Base-by-base conservation (phyloP, 345 rosid species). In the Viola odorata region DNA sequence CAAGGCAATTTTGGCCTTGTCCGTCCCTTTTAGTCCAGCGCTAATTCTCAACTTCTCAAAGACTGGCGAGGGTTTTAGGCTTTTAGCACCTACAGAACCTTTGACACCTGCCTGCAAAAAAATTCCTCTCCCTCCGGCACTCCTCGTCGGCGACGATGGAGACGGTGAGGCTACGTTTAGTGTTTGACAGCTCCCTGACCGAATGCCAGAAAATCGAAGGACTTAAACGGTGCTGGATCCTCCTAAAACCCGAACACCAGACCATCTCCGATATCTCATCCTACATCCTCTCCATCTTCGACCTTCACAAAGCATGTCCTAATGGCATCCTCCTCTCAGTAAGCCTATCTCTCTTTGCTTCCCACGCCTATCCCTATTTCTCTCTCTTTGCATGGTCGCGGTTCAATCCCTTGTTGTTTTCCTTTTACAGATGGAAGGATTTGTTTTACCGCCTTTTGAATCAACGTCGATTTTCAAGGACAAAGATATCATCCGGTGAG, bases 361-460 rank as follows among this genome's bases (percentile, higher is more conserved):
- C n/a, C n/a, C n/a, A n/a, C n/a, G n/a, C n/a, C n/a, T n/a, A n/a
- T n/a, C n/a, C n/a, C n/a, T n/a, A n/a, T n/a, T n/a, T n/a, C n/a
- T n/a, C n/a, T n/a, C n/a, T n/a, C n/a, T n/a, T n/a, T n/a, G n/a
- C n/a, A n/a, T n/a, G n/a, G n/a, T n/a, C n/a, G n/a, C n/a, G n/a
- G n/a, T n/a, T n/a, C n/a, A n/a, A n/a, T n/a, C n/a, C n/a, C n/a
- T 57, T 50, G 15, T 14, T 57, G 16, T n/a, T n/a, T n/a, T n/a
- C n/a, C n/a, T 41, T 6, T 74, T 75, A 53, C 81, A 92, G 99
- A 94, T 94, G 99, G 95, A 91, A 62, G 96, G 91, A 6, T 91
- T 88, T 69, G 87, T 70, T 72, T 73, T 95, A 59, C 99, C 97
- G 4, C 82, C 91, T 15, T 91, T 91, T 13, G 97, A 91, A 77